Base-by-base conservation (phyloP, 1,284 basidiomycete species). In the Papiliotrema fonsecae region DNA sequence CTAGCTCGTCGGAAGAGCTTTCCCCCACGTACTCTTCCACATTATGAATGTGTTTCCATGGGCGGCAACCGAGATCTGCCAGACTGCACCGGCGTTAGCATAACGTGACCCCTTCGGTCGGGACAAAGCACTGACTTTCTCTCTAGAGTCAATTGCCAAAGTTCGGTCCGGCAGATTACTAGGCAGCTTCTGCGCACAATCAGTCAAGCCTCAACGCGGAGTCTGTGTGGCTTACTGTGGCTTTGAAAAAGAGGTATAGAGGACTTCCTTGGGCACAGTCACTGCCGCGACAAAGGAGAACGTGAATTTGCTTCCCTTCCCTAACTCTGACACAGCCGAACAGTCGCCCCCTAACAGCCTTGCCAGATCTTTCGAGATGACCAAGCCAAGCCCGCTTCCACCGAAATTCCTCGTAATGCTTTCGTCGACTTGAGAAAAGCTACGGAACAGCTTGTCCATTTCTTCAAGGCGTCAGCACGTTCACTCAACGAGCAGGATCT, bases 371-470 rank as follows among this genome's bases (percentile, higher is more conserved):
- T 60, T 58, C 0, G 67, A 69, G 48, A 74, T 74, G 49, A 66
- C 61, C n/a, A 74, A 52, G 3, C 72, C 72, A 9, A 72, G 56
- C n/a, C 60, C 44, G 35, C 55, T 60, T 5, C 67, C 65, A 9
- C 72, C 72, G 46, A 61, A 70, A 22, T 58, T 64, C 6, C 72
- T 41, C 0, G 70, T 67, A 34, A 70, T 70, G 10, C 60, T 63
- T 40, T 63, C 58, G 49, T 74, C 70, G 11, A 74, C 56, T 45
- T 74, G 72, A 13, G 62, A 65, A 42, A 74, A 74, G 28, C 57
- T 60, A 38, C 64, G 60, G 58, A 74, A 74, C 4, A 74, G 58
- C 48, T 65, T 62, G 51, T 64, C 52, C 56, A 70, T 62, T 51
- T 68, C 61, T 51, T 43, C 1, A 28, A 24, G 36, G 7, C 42